Base-by-base conservation (phyloP, 2,329 filamentous ascomycete genomes). In the Coniella vitis region DNA sequence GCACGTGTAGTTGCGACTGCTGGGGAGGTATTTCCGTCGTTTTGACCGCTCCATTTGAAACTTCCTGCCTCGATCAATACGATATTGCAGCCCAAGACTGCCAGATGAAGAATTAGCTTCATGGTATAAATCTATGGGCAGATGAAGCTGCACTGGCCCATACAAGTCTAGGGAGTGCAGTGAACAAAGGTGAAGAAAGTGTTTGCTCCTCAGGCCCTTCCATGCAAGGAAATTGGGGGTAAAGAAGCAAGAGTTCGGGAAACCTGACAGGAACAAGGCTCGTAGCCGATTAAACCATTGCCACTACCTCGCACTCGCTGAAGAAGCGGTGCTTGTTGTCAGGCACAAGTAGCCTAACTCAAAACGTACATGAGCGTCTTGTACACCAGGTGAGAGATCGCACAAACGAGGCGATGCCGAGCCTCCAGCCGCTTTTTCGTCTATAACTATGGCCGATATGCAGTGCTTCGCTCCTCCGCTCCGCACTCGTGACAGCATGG, bases 11-110 rank as follows among this genome's bases (percentile, higher is more conserved):
- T 54, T 38, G 46, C 34, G 9, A 38, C 20, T 29, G 49, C 45
- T 29, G 52, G 52, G 13, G 31, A 19, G 40, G 42, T 48, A 36
- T 38, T 12, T 48, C 22, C 38, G 20, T 22, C 12, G 17, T 46
- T 16, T 16, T 37, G 43, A 31, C 3, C 37, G n/a, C 21, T 49
- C 52, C 52, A 54, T 13, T 47, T 52, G 42, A 54, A 54, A 7
- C 42, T 38, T 4, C 45, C 48, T 19, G 52, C 52, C 19, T 45
- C 19, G 19, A 13, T 17, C 2, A 38, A 4, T 16, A 12, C 7
- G 13, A 47, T 32, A 4, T 21, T 22, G 45, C 45, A 49, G 45
- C 45, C 39, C 39, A 52, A 14, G 22, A 19, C 45, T 44, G 45
- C 45, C 9, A 52, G 25, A 14, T 43, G 22, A 7, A 52, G 22